Evolutionary conservation across 108 stramenopile genomes (phyloP).

Genomic region (Discostella pseudostelligera): DNA sequence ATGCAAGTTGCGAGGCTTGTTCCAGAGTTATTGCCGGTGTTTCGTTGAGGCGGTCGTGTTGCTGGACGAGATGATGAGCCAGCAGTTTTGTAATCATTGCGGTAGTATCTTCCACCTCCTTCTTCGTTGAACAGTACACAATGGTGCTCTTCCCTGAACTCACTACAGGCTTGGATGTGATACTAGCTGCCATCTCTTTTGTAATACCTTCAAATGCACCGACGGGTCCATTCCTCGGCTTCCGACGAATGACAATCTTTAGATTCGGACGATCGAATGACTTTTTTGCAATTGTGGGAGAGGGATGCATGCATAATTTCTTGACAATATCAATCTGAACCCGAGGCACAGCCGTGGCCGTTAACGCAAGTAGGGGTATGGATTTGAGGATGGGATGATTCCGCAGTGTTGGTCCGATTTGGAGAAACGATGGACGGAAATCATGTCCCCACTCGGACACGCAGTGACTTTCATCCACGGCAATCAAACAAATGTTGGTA

Average conservation of each 20-base stretch:
- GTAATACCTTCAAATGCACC: constrained; percentile 48
- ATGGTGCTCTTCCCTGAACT: constrained; percentile 62
- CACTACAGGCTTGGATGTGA: constrained; percentile 5
- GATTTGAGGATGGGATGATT: constrained; percentile 34
- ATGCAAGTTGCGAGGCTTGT: constrained; percentile 19
- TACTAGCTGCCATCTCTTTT: constrained; percentile 27
- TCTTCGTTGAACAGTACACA: constrained; percentile 72
- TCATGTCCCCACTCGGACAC: constrained; percentile 90
- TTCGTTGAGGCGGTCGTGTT: constrained; percentile 2
- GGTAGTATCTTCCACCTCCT: constrained; percentile 53
- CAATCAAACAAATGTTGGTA: constrained; percentile 63
- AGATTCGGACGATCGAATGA: constrained; percentile 93
- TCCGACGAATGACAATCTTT: constrained; percentile 60
- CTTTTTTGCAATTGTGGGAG: constrained; percentile 52
- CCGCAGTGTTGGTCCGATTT: constrained; percentile 60
- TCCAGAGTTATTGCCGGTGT: constrained; percentile 14
- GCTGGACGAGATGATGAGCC: constrained; percentile 19
- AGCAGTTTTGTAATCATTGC: constrained; percentile 9
- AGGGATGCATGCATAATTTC: constrained; percentile 55
- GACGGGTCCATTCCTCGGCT: constrained; percentile 49
- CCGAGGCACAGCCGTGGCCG: constrained; percentile 91
- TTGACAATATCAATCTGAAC: constrained; percentile 73
- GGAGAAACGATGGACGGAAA: constrained; percentile 86
- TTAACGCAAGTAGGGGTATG: constrained; percentile 86
- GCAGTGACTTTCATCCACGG: constrained; percentile 95